Evolutionary conservation across 2,329 filamentous ascomycete genomes (phyloP), one percentile per base, ranked within the genome.

Genomic region (Alternaria metachromatica): DNA sequence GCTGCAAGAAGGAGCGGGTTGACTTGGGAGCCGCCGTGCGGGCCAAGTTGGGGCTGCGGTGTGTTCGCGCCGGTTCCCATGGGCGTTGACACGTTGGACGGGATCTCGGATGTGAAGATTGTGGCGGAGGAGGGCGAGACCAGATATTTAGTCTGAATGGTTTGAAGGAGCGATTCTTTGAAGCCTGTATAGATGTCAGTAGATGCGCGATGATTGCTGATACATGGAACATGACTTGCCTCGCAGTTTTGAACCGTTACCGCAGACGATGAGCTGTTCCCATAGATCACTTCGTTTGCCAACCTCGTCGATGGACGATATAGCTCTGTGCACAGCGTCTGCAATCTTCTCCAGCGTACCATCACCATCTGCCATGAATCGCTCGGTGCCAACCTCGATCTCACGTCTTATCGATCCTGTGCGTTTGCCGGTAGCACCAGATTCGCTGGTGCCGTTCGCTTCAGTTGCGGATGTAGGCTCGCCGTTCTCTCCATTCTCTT

Each of bases 91-190:
- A 97, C 88, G 81, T 96, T 95, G 9, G 94, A 97, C 8, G 96
- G 96, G 41, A 98, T 89, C 80, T 99, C 96, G 21, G 94, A 97
- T 37, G 94, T 97, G 85, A 98, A 98, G 75, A 98, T 98, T 45
- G 94, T 97, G 55, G 93, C 94, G 1, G 93, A 95, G 26, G 91
- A 94, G 0, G 96, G 96, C 2, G 94, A 97, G 70, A 99, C 90
- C 58, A 97, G 87, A 79, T 97, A 96, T 68, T 94, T 94, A 53
- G 90, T 87, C 41, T 88, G 88, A 37, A 99, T 87, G 0, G 90
- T 94, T 72, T 91, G 87, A 41, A 98, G 80, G 51, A 99, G 89
- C 70, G 95, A 93, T 73, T 97, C 94, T 70, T 92, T 94, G 79
- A 99, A 95, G 6, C 96, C 94, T 83, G 41, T 10, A 18, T 12